Evolutionary conservation across 306 rosid species (phyloP).

Genomic region (Geum urbanum): DNA sequence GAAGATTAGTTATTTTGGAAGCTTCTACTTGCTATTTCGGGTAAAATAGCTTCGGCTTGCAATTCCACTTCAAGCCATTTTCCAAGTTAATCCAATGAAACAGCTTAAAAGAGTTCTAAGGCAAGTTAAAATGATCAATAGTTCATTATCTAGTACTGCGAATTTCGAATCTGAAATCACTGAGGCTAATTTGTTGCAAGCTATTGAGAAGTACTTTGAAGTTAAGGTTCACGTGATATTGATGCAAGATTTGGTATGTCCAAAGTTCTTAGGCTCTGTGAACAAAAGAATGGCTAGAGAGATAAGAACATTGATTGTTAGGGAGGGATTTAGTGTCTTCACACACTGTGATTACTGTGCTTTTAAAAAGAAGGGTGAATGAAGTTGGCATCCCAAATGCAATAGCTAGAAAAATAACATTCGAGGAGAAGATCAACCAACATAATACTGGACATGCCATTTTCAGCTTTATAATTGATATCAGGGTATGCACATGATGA

Average conservation of each 20-base stretch:
- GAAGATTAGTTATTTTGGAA: too few relatives aligned
- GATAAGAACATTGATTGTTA: constrained; percentile 75
- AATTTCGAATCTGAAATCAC: constrained; percentile 77
- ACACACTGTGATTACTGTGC: constrained; percentile 85
- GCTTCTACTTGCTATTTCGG: too few relatives aligned
- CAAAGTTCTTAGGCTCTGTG: constrained; percentile 64
- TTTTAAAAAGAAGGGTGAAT: constrained; percentile 65
- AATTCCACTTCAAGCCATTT: constrained; percentile 7
- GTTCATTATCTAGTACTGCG: constrained; percentile 78
- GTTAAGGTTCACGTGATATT: constrained; percentile 66
- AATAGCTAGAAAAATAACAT: constrained; percentile 75
- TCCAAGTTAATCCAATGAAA: constrained; percentile 75
- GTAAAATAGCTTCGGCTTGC: too few relatives aligned
- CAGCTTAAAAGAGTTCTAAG: constrained; percentile 72
- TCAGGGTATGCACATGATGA: too few relatives aligned
- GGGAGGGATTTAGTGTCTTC: constrained; percentile 98
- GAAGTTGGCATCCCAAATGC: constrained; percentile 86
- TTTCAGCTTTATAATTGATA: too few relatives aligned
- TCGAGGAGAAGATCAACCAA: constrained; percentile 73
- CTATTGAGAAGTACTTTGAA: constrained; percentile 72
- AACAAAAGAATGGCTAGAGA: constrained; percentile 92
- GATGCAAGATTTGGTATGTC: constrained; percentile 62
- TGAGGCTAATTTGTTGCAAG: constrained; percentile 78
- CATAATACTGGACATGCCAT: constrained; percentile 48
- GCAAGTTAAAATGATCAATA: constrained; percentile 58